Percentiles rank a stretch among this genome's conserved stretches.
These are phyloP conservation scores for Daedalea quercina DNA, from an alignment of 768 basidiomycete genomes.

Conservation along the genomic window DNA sequence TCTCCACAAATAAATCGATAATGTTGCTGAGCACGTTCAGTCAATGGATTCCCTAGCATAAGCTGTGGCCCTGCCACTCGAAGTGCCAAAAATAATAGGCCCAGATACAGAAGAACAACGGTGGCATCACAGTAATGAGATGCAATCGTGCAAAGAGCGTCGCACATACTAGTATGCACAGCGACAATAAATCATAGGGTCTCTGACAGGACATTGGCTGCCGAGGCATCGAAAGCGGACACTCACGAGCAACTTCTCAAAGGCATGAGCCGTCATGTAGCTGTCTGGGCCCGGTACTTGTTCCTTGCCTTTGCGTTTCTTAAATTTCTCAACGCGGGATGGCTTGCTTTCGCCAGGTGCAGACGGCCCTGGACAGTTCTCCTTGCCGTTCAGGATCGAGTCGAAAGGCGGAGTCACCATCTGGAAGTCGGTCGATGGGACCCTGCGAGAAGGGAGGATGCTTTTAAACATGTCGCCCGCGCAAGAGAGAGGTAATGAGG, in stretches of 20 bases:
- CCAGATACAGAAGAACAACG: too few relatives aligned
- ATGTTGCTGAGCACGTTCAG: too few relatives aligned
- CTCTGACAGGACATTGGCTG: background rate
- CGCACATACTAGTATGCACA: too few relatives aligned
- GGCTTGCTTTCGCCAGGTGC: constrained; percentile 21
- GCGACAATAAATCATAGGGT: too few relatives aligned
- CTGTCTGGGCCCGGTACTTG: constrained; percentile 26
- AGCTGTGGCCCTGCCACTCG: too few relatives aligned
- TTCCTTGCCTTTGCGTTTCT: constrained; percentile 36
- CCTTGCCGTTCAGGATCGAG: constrained; percentile 43
- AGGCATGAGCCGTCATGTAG: constrained; percentile 55
- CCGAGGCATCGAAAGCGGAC: background rate
- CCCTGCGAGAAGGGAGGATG: constrained; percentile 65
- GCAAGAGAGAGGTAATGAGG: background rate
- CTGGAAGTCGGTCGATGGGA: constrained; percentile 63
- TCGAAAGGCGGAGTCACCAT: constrained; percentile 54
- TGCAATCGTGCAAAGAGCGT: too few relatives aligned
- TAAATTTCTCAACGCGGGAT: constrained; percentile 35
- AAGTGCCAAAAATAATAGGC: too few relatives aligned
- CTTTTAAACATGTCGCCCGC: constrained; percentile 63
- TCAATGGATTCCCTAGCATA: too few relatives aligned
- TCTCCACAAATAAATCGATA: too few relatives aligned
- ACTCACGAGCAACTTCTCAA: constrained; percentile 76
- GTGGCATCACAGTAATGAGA: too few relatives aligned
- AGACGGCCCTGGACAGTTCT: constrained; percentile 50